Evolutionary conservation across 2,329 filamentous ascomycete genomes (phyloP), one percentile per base, ranked within the genome.

Genomic region (Talaromyces sp.): DNA sequence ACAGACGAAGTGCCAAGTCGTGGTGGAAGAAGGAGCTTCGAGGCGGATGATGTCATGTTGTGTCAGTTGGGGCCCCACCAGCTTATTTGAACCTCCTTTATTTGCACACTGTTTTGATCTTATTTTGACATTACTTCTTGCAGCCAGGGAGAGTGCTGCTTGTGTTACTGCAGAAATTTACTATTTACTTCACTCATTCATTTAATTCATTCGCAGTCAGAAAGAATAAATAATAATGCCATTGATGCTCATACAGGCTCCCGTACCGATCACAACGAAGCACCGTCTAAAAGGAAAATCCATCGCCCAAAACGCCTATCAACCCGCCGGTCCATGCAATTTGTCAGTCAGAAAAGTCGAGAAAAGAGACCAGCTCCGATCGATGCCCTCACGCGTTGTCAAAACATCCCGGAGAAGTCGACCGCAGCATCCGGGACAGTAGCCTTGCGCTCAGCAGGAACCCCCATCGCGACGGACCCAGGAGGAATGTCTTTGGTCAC

Each of bases 391-490:
- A 24, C 43, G 76, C 73, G 11, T 19, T 46, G 43, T 56, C 41
- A 61, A 26, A 19, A 38, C 24, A 24, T 31, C 19, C n/a, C 19
- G 27, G 32, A 27, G 21, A 19, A 24, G 24, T 31, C 38, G 11
- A 41, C 38, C 17, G 14, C 8, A 17, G 31, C 46, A 46, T 61
- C 55, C 21, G 57, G 21, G 24, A 60, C 51, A 8, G 2, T 46
- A 9, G n/a, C 21, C 21, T 46, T 46, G 19, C 43, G 43, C 58
- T 62, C 70, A 4, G 75, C 75, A 0, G 76, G 76, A 5, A 64
- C 66, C 1, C 77, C 77, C 11, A 77, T 65, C 13, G 73, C 77
- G 9, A 79, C 74, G 19, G 64, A 70, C n/a, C 54, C 59, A n/a
- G 62, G 57, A 26, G 63, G 59, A 14, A 65, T 64, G 63, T 71